phyloP scores from a whole-genome alignment of 345 rosid genomes.

The Bruguiera gymnorhiza region DNA sequence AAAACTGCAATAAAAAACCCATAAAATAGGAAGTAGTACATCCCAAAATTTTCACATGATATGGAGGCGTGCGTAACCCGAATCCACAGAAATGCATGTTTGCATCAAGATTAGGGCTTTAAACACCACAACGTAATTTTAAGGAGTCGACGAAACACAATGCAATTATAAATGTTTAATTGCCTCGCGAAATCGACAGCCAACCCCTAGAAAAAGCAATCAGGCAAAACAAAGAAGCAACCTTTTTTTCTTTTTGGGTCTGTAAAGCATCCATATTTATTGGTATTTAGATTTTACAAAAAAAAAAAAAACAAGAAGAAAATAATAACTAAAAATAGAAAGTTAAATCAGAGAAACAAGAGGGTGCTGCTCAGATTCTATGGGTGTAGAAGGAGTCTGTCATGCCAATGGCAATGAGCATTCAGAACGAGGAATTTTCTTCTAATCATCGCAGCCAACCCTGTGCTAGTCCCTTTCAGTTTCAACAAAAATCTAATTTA shows the following conservation, averaged over 20 bases:
- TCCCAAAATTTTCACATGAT: not conserved
- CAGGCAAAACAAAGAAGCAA: too few relatives aligned
- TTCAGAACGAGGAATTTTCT: slow-evolving; percentile 33
- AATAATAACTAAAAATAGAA: not conserved
- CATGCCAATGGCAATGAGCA: slow-evolving; percentile 37
- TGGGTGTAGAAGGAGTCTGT: slow-evolving; percentile 43
- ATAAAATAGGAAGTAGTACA: not conserved
- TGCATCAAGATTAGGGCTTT: slow-evolving; percentile 33
- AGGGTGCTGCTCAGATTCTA: slow-evolving; percentile 44
- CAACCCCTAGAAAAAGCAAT: slow-evolving; percentile 9
- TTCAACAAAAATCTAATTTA: too few relatives aligned
- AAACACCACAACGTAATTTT: slow-evolving; percentile 34
- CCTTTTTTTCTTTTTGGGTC: too few relatives aligned
- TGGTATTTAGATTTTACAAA: not conserved
- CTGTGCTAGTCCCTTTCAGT: not conserved
- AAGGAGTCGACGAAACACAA: slow-evolving; percentile 22
- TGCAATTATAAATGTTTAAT: slow-evolving; percentile 5
- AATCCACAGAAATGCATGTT: slow-evolving; percentile 7
- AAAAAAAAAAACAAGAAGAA: not conserved
- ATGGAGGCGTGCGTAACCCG: slow-evolving; percentile 41
- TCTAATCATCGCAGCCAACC: slow-evolving; percentile 28
- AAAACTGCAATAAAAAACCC: too few relatives aligned
- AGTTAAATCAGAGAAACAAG: not conserved
- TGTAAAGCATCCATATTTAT: too few relatives aligned
- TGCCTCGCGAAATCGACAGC: slow-evolving; percentile 16